phyloP scores from a whole-genome alignment of 2,329 filamentous ascomycete species.

The Dichotomopilus funicola region DNA sequence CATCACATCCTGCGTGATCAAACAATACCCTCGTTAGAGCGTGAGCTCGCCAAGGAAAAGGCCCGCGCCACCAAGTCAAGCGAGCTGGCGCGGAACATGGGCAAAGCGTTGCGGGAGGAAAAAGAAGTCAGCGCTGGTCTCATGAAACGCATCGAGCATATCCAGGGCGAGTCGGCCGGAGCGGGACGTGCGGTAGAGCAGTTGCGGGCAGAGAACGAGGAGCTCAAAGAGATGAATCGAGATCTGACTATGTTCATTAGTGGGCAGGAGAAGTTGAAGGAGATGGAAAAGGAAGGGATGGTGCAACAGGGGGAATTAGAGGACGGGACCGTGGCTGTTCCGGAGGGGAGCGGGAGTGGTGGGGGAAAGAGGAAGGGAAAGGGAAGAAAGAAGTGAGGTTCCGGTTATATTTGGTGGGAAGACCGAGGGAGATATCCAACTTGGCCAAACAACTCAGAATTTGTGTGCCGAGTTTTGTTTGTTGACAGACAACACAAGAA shows the following conservation, averaged over 20 bases:
- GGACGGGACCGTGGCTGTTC: conserved; percentile 63
- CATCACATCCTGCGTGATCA: conserved; percentile 47
- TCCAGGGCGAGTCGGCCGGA: conserved; percentile 49
- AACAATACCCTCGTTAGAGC: conserved; percentile 63
- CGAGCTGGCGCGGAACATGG: conserved; percentile 66
- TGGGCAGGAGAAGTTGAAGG: conserved; percentile 71
- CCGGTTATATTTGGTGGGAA: background rate
- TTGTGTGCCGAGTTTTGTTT: background rate
- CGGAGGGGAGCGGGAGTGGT: conserved; percentile 22
- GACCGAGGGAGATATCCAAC: background rate
- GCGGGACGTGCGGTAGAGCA: conserved; percentile 69
- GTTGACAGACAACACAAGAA: background rate
- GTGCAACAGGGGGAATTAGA: conserved; percentile 64
- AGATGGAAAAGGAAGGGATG: conserved; percentile 55
- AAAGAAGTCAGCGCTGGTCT: conserved; percentile 76
- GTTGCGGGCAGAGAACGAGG: conserved; percentile 58
- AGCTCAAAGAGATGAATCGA: conserved; percentile 78
- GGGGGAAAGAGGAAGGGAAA: conserved; percentile 37
- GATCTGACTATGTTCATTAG: conserved; percentile 85
- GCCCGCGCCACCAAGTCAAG: conserved; percentile 65
- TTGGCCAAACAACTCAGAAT: background rate
- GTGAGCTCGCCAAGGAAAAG: conserved; percentile 62
- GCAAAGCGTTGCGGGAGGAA: conserved; percentile 76
- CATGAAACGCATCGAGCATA: conserved; percentile 70
- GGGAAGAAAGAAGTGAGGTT: conserved; percentile 9